Conservation (phyloP, 805 yeast species). For the Candida arabinofermentans region DNA sequence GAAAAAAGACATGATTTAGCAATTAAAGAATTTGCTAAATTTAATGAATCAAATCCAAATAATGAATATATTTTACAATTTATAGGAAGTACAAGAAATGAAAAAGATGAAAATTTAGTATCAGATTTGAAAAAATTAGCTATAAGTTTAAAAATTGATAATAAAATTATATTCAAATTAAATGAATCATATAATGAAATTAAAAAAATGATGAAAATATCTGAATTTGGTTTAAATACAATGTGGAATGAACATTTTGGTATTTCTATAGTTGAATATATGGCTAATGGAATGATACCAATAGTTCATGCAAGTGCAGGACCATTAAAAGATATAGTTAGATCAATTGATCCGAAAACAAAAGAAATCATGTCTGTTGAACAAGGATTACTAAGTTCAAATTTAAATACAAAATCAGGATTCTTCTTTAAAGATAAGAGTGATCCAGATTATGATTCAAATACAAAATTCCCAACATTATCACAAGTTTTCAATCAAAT, state of each 20-base stretch:
- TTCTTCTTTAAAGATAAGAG: constrained; percentile 66
- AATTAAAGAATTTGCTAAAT: constrained; percentile 57
- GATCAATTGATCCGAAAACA: constrained; percentile 40
- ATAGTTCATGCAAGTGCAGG: constrained; percentile 95
- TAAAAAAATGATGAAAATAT: constrained; percentile 44
- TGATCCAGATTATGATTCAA: constrained; percentile 63
- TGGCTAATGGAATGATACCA: constrained; percentile 83
- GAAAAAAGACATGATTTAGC: constrained; percentile 86
- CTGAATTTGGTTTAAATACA: constrained; percentile 81
- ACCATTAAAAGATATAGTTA: constrained; percentile 82
- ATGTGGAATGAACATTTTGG: constrained; percentile 99
- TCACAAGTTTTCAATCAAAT: constrained; percentile 42
- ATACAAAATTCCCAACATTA: constrained; percentile 33
- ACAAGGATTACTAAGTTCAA: not conserved
- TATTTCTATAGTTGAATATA: constrained; percentile 91
- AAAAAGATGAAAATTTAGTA: constrained; percentile 60
- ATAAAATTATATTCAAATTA: constrained; percentile 36
- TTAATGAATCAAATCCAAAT: constrained; percentile 27
- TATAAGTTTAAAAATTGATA: constrained; percentile 38
- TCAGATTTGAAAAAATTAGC: constrained; percentile 43
- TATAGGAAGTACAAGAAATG: constrained; percentile 80
- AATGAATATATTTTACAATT: constrained; percentile 58
- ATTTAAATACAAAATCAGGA: constrained; percentile 52
- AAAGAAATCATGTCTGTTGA: constrained; percentile 10
- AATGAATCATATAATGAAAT: constrained; percentile 73